These are phyloP conservation scores for Globisporangium perplexum DNA, from an alignment of 352 stramenopile species.

Conservation along the genomic window DNA sequence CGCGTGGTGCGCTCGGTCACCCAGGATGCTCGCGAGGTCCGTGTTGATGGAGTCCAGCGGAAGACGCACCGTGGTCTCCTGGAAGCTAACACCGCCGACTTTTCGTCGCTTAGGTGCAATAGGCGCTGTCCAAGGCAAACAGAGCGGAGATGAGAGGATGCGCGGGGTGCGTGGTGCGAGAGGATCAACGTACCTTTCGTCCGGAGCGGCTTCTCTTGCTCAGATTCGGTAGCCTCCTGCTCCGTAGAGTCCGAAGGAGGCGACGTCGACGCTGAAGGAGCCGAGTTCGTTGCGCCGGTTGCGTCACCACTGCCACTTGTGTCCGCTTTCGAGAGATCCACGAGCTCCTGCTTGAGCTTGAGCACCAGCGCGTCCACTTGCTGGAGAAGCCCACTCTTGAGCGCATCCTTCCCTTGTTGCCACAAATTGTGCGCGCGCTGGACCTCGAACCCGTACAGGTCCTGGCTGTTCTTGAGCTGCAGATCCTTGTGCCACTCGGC, in stretches of 20 bases:
- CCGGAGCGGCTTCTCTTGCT: slow-evolving; percentile 5
- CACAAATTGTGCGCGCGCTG: slow-evolving; percentile 67
- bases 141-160: neutral
- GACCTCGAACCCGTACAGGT: slow-evolving; percentile 75
- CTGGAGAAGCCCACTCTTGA: slow-evolving; percentile 49
- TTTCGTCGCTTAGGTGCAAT: slow-evolving; percentile 44
- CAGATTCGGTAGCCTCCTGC: slow-evolving; percentile 4
- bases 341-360: slow-evolving; percentile 47
- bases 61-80: slow-evolving; percentile 40
- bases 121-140: slow-evolving; percentile 3
- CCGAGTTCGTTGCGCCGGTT: neutral
- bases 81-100: slow-evolving; percentile 20
- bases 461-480: slow-evolving; percentile 78
- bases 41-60: slow-evolving; percentile 46
- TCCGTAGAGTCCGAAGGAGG: slow-evolving; percentile 6
- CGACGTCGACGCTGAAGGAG: neutral
- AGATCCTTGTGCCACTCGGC: slow-evolving; percentile 79
- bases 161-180: no score
- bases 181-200: slow-evolving; percentile 3
- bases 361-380: slow-evolving; percentile 39
- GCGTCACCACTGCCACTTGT: neutral
- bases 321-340: slow-evolving; percentile 23
- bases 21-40: slow-evolving; percentile 53
- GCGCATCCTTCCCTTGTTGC: slow-evolving; percentile 44
- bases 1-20: slow-evolving; percentile 24